Conservation (phyloP, 1,139 yeast genomes). For the Pichia sp. region DNA sequence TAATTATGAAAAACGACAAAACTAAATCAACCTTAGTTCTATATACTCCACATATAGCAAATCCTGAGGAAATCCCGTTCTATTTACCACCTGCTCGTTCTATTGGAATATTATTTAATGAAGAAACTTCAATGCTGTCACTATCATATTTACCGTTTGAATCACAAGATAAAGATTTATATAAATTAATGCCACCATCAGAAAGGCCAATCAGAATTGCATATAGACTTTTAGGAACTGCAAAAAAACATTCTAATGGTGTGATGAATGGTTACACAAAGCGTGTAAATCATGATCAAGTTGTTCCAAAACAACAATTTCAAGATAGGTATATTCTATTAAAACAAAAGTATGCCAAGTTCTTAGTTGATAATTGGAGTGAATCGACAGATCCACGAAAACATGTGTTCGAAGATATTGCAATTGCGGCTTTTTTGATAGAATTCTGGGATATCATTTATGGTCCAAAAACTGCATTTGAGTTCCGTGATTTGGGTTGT, state of each 20-base stretch:
- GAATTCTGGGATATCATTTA: slow-evolving; percentile 73
- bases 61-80: slow-evolving; percentile 67
- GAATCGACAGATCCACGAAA: slow-evolving; percentile 93
- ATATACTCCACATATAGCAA: slow-evolving; percentile 66
- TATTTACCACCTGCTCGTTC: slow-evolving; percentile 80
- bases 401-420: slow-evolving; percentile 94
- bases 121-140: slow-evolving; percentile 40
- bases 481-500: slow-evolving; percentile 88
- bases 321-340: slow-evolving; percentile 76
- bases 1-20: slow-evolving; percentile 36
- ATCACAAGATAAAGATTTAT: slow-evolving; percentile 26
- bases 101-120: slow-evolving; percentile 63
- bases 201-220: slow-evolving; percentile 79
- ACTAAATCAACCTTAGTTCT: slow-evolving; percentile 50
- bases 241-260: slow-evolving; percentile 77
- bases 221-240: slow-evolving; percentile 67
- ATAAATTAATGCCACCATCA: slow-evolving; percentile 35
- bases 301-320: slow-evolving; percentile 74
- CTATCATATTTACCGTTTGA: slow-evolving; percentile 73
- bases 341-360: slow-evolving; percentile 75
- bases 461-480: slow-evolving; percentile 41
- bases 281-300: slow-evolving; percentile 80
- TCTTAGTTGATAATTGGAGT: slow-evolving; percentile 76
- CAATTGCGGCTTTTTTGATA: slow-evolving; percentile 91
- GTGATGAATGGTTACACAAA: slow-evolving; percentile 79